Evolutionary conservation across 1,139 yeast species (phyloP).

Genomic region (Yamadazyma songkhlaensis): DNA sequence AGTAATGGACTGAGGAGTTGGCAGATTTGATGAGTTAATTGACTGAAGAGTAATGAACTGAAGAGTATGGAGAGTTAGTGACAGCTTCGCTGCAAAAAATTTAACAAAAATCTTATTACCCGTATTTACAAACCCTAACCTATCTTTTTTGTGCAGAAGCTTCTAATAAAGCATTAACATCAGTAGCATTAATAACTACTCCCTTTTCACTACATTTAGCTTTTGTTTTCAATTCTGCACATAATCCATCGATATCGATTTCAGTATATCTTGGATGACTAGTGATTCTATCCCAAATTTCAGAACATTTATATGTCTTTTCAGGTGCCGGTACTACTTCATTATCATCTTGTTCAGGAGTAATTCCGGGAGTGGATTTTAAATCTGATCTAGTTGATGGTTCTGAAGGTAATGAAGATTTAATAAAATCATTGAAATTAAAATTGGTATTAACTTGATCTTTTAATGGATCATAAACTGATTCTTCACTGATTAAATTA

Average conservation of each 20-base stretch:
- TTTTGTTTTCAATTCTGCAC: conserved; percentile 81
- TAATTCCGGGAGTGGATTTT: background rate
- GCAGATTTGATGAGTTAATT: too few relatives aligned
- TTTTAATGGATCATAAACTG: conserved; percentile 62
- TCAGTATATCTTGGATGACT: conserved; percentile 92
- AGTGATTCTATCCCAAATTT: conserved; percentile 94
- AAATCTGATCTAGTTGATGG: conserved; percentile 7
- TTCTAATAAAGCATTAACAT: conserved; percentile 65
- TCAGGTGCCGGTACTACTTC: conserved; percentile 37
- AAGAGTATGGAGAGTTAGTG: too few relatives aligned
- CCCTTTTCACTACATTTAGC: conserved; percentile 96
- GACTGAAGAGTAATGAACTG: too few relatives aligned
- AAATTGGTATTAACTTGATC: conserved; percentile 20
- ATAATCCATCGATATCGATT: conserved; percentile 88
- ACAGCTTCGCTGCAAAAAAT: too few relatives aligned
- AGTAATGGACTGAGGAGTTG: too few relatives aligned
- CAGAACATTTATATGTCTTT: conserved; percentile 62
- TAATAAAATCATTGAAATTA: conserved; percentile 38
- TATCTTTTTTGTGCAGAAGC: conserved; percentile 24
- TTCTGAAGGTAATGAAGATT: conserved; percentile 20
- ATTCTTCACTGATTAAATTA: conserved; percentile 56
- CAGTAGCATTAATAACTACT: conserved; percentile 77
- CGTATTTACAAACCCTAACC: conserved; percentile 5
- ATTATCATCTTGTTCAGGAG: conserved; percentile 19
- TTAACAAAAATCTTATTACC: too few relatives aligned